Evolutionary conservation across 805 yeast genomes (phyloP), one percentile per base, ranked within the genome.

Genomic region (Saccharomycopsis babjevae): DNA sequence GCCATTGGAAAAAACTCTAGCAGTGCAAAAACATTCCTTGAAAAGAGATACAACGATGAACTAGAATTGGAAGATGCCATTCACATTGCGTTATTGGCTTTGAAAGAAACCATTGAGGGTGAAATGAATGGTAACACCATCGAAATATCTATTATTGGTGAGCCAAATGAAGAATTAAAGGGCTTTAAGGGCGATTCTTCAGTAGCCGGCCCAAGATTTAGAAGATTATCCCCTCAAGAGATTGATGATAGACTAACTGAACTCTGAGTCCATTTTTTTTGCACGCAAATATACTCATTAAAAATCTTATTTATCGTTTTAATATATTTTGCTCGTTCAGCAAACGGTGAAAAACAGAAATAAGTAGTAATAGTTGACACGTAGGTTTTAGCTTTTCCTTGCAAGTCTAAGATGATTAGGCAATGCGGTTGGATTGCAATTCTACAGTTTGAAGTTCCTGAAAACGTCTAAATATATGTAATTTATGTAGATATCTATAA

Each of bases 1-100:
- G 98, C 99, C 28, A 94, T 94, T 68, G 99, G 99, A 66, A 92
- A 91, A 71, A 96, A 97, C 30, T 85, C 97, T 3, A 84, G 84
- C 54, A 89, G 96, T n/a, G 99, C 98, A 40, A 94, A 96, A 78
- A 93, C 98, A 1, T 94, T 94, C 69, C 76, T 94, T 70, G 99
- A 94, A 73, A 94, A 94, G 76, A 85, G 99, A 76, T 94, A 98
- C 97, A 93, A 92, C 71, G 96, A 91, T 66, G 97, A 94, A 73
- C 79, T 94, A 71, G 99, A 94, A 76, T 79, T 94, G 65, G 99
- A 94, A 76, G 99, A 94, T 72, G 99, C 98, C 57, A 89, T 94
- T 66, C 98, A 94, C 73, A 94, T 93, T 71, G 97, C 98, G 0
- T 78, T 94, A 56, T 77, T 94, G 68, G 94, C 99, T 4, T 79